Base-by-base conservation (phyloP, 2,329 filamentous ascomycete species). In the Dendrostoma leiphaemia region DNA sequence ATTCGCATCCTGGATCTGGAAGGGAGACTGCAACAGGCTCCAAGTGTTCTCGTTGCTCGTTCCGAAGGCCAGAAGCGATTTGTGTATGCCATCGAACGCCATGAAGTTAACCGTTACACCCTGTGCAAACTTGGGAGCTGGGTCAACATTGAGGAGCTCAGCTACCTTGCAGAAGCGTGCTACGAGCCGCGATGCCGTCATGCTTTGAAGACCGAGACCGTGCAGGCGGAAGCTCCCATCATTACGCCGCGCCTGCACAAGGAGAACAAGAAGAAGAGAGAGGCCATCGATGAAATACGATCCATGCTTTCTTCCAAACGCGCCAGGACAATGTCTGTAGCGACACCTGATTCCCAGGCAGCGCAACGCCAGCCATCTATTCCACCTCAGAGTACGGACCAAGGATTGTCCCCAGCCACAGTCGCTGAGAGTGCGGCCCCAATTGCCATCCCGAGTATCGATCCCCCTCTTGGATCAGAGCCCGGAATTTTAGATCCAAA, bases 81-180 rank as follows among this genome's bases (percentile, higher is more conserved):
- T 32, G 59, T 82, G 0, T 88, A 83, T 65, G 85, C 79, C 12
- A 71, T 90, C n/a, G 89, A 92, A 71, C 78, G 82, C 23, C 82
- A 89, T 32, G 73, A 76, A 15, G 69, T 72, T 44, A 79, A 79
- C 1, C 73, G 87, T 3, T 92, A 89, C 66, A 81, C 82, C 10
- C 66, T 90, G 24, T 91, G 86, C 67, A 85, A 81, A 62, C 72
- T 94, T 40, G 86, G 83, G 2, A 69, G 74, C 19, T 90, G 87
- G 86, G 77, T 89, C 21, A 80, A 85, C 57, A 65, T 87, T 48
- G 75, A 79, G 32, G 71, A 75, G 6, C 71, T 91, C 26, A 70
- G 71, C 23, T 65, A 68, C 10, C 67, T 74, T 35, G 81, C 83
- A 35, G 81, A 79, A 0, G 76, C 73, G 2, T 72, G 73, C 13